Evolutionary conservation across 306 rosid species (phyloP), one percentile per base, ranked within the genome.

Genomic region (Hippophae rhamnoides): DNA sequence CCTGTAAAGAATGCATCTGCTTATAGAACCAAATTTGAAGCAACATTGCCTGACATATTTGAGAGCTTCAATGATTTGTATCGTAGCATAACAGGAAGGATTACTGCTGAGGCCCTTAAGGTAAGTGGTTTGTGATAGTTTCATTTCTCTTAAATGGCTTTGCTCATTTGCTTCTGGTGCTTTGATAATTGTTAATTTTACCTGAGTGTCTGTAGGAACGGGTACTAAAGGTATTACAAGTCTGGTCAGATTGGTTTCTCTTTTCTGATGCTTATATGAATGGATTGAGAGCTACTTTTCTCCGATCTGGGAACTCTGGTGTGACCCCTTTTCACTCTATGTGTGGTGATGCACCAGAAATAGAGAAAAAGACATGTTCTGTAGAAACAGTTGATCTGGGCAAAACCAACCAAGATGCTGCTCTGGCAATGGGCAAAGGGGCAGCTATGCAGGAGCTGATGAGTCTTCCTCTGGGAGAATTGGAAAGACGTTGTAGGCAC

Each of bases 1-100:
- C 99, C 99, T 42, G 99, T 93, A 57, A 93, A 94, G 79, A 93
- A 93, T 86, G 99, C 99, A 31, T 93, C 99, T 69, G 97, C 99
- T 27, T 93, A 93, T 78, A 95, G 99, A 61, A 93, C 99, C 50
- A 93, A 84, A 75, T 93, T 93, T 81, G 99, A 93, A 77, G 97
- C 87, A 58, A 60, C 99, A 11, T 60, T 93, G 63, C 97, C 99
- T 5, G 97, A 93, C 74, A 82, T 93, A 65, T 84, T 93, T 90
- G 99, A 89, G 81, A 88, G 99, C 78, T 93, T 93, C 70, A 93
- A 93, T 78, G 99, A 93, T 76, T 72, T 93, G 74, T 89, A 86
- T 65, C 83, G 97, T 51, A 82, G 95, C 61, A 46, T 93, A 64
- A 86, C 95, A 47, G 99, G 99, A 61, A 89, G 99, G 61, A 93